Evolutionary conservation across 441 rosid genomes (phyloP).

Genomic region (Bruguiera hainesii): DNA sequence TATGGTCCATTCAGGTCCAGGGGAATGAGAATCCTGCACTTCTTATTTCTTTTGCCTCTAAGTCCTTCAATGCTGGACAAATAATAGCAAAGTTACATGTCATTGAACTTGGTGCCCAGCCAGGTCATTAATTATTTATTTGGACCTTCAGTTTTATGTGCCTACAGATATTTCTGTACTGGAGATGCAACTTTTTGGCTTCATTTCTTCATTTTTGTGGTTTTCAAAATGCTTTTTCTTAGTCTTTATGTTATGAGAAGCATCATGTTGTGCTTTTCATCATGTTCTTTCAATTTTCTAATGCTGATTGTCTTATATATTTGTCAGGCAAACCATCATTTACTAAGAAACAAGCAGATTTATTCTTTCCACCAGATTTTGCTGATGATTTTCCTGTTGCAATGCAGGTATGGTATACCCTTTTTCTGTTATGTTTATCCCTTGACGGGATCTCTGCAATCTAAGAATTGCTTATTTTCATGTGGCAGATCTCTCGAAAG

Average conservation of each 20-base stretch:
- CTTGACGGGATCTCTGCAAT: conserved; percentile 11
- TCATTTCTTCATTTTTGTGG: not conserved
- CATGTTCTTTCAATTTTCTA: not conserved
- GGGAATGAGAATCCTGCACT: conserved; percentile 81
- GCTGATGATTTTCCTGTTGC: conserved; percentile 96
- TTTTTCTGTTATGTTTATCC: not conserved
- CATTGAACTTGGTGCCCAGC: conserved; percentile 92
- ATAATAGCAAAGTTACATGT: conserved; percentile 76
- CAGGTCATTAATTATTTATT: conserved; percentile 42
- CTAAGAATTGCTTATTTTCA: not conserved
- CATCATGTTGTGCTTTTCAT: not conserved
- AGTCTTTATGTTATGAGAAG: not conserved
- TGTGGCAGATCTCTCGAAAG: conserved; percentile 74
- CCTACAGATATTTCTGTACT: not conserved
- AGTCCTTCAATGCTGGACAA: conserved; percentile 77
- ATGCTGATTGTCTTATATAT: conserved; percentile 1
- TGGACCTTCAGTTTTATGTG: not conserved
- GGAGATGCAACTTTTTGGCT: not conserved
- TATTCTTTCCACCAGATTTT: conserved; percentile 92
- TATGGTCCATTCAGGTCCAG: conserved; percentile 43
- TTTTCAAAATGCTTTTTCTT: not conserved
- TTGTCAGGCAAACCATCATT: conserved; percentile 74
- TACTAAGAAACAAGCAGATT: conserved; percentile 89
- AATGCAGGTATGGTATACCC: conserved; percentile 60
- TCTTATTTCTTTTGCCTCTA: conserved; percentile 82